Base-by-base conservation (phyloP, 768 basidiomycete genomes). In the Kwoniella bestiolae region DNA sequence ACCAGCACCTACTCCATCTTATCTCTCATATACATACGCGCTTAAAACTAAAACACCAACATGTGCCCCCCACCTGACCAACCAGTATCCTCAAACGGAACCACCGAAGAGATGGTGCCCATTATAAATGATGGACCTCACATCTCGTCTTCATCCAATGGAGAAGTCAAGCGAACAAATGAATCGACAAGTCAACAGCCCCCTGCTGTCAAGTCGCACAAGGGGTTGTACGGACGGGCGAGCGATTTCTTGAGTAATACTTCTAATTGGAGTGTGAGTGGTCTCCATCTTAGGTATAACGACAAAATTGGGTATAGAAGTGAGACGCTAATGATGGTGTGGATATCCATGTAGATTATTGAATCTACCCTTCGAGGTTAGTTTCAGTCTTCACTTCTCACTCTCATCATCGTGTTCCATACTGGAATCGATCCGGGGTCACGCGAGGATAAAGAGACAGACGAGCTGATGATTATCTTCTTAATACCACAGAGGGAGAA, bases 281-380 rank as follows among this genome's bases (percentile, higher is more conserved):
- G 41, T 7, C 18, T 16, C 23, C 21, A 34, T 35, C 9, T 55
- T 12, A n/a, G n/a, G n/a, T n/a, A n/a, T n/a, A n/a, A n/a, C n/a
- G n/a, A n/a, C n/a, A n/a, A n/a, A n/a, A n/a, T n/a, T n/a, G n/a
- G n/a, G n/a, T n/a, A n/a, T n/a, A n/a, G n/a, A n/a, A 14, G n/a
- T 4, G 44, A 26, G 41, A 47, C 8, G 44, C 57, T 46, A 31
- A 46, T 60, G 58, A 56, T 66, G 9, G 18, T 21, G 25, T 18
- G 11, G 28, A 18, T 26, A 28, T 31, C 23, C 14, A n/a, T n/a
- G 41, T 60, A 70, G 82, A 98, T 96, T 83, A 97, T 97, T 78
- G 94, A 97, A 83, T 93, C 91, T 74, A 98, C 95, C 3, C 87
- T 97, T 63, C 85, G 95, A 87, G 93, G 94, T 92, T 45, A 58